Conservation (phyloP, 139 green algal genomes). For the Auxenochlorella protothecoides region DNA sequence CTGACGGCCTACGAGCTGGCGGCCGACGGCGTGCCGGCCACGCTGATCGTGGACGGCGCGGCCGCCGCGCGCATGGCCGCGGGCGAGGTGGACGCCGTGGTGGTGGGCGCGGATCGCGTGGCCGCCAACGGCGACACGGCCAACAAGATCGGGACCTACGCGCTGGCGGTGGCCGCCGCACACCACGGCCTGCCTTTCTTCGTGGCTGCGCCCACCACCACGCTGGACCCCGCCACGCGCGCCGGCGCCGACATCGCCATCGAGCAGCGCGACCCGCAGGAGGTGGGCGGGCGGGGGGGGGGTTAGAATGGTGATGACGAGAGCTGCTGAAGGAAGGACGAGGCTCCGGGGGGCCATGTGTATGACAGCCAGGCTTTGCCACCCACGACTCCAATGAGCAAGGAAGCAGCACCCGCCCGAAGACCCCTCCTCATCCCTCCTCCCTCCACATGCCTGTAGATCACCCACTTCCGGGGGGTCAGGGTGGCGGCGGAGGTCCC, state of each 20-base stretch:
- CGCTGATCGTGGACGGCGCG: conserved; percentile 83
- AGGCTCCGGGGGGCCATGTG: no score
- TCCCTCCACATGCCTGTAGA: not conserved
- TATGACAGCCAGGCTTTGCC: not conserved
- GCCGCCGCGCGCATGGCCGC: conserved; percentile 67
- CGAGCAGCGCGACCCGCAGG: conserved; percentile 64
- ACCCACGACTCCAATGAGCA: not conserved
- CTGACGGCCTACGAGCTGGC: conserved; percentile 93
- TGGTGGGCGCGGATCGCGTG: conserved; percentile 88
- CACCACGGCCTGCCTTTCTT: conserved; percentile 86
- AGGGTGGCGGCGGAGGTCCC: conserved; percentile 62
- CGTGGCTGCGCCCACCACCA: conserved; percentile 82
- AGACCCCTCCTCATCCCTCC: not conserved
- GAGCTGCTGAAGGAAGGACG: no score
- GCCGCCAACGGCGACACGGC: conserved; percentile 84
- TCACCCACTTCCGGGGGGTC: conserved; percentile 66
- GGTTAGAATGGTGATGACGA: no score
- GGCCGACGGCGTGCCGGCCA: conserved; percentile 79
- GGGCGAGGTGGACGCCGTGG: conserved; percentile 51
- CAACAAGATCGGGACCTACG: conserved; percentile 90
- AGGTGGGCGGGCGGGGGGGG: conserved; percentile 30
- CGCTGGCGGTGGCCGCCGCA: conserved; percentile 51
- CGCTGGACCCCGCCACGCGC: conserved; percentile 58
- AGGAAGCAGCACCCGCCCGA: not conserved
- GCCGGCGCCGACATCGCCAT: conserved; percentile 77